Evolutionary conservation across 441 rosid species (phyloP).

Genomic region (Omphalea diandra): DNA sequence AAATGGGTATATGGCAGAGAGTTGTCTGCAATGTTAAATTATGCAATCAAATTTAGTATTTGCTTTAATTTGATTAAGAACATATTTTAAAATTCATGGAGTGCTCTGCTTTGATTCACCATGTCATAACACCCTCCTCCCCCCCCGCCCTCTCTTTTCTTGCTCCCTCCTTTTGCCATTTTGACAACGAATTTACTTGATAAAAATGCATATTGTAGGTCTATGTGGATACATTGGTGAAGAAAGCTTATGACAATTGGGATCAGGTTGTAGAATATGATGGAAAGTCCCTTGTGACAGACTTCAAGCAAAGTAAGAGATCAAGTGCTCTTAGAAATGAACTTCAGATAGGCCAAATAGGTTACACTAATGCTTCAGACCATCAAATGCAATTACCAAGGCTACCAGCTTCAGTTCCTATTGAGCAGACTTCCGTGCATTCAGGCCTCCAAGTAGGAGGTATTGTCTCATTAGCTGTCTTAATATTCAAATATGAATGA

Average conservation of each 20-base stretch:
- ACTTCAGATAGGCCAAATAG: constrained; percentile 38
- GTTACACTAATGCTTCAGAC: constrained; percentile 51
- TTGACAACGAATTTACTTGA: background rate
- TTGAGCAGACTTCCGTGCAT: constrained; percentile 53
- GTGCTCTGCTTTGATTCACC: background rate
- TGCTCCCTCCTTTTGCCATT: too few species aligned
- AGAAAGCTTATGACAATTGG: constrained; percentile 99
- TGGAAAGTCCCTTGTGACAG: constrained; percentile 79
- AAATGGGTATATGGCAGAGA: background rate
- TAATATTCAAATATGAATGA: background rate
- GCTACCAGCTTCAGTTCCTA: constrained; percentile 47
- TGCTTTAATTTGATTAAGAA: background rate
- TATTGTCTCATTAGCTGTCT: constrained; percentile 23
- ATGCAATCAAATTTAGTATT: background rate
- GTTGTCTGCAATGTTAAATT: background rate
- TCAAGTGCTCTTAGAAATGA: constrained; percentile 49
- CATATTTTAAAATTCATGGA: background rate
- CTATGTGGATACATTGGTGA: constrained; percentile 81
- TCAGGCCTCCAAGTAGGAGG: constrained; percentile 63
- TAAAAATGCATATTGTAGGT: constrained; percentile 48
- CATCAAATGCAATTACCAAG: constrained; percentile 55
- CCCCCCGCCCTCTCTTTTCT: too few species aligned
- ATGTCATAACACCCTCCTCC: too few species aligned
- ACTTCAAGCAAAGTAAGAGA: constrained; percentile 62
- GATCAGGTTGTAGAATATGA: constrained; percentile 82